Conservation (phyloP, 495 filamentous ascomycete species). For the Penicillium canescens region DNA sequence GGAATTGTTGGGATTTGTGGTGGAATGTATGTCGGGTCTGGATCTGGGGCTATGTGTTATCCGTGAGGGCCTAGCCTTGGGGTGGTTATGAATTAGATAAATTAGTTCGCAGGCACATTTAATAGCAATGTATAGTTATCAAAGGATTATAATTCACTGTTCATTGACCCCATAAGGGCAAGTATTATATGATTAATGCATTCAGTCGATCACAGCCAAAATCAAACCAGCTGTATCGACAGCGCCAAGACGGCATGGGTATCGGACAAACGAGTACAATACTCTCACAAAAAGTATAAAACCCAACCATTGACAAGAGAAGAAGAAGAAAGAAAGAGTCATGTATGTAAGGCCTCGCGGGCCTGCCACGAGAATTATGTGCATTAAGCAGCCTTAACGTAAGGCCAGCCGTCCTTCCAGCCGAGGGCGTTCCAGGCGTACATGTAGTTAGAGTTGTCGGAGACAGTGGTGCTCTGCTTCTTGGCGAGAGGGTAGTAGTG, state of each 20-base stretch:
- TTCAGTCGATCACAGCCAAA: slow-evolving; percentile 10
- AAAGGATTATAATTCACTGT: too few species aligned
- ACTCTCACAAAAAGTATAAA: slow-evolving; percentile 20
- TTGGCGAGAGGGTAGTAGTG: slow-evolving; percentile 56
- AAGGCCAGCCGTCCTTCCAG: slow-evolving; percentile 63
- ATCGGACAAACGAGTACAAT: slow-evolving; percentile 25
- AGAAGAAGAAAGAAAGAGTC: slow-evolving; percentile 11
- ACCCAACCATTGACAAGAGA: slow-evolving; percentile 25
- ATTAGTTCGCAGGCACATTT: background rate
- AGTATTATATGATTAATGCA: slow-evolving; percentile 13
- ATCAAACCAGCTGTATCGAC: background rate
- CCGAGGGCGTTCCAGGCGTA: slow-evolving; percentile 66
- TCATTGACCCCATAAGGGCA: background rate
- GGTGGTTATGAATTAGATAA: background rate
- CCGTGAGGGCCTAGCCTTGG: too few species aligned
- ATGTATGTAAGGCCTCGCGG: slow-evolving; percentile 1
- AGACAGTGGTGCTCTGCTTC: slow-evolving; percentile 53
- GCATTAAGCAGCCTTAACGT: slow-evolving; percentile 21
- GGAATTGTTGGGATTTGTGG: too few species aligned
- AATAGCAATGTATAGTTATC: background rate
- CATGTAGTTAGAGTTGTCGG: slow-evolving; percentile 52
- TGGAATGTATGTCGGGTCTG: too few species aligned
- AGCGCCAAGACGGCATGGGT: slow-evolving; percentile 21
- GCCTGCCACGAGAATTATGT: slow-evolving; percentile 7
- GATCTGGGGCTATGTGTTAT: too few species aligned